Evolutionary conservation across 345 rosid species (phyloP).

Genomic region (Sisymbrium altissimum): DNA sequence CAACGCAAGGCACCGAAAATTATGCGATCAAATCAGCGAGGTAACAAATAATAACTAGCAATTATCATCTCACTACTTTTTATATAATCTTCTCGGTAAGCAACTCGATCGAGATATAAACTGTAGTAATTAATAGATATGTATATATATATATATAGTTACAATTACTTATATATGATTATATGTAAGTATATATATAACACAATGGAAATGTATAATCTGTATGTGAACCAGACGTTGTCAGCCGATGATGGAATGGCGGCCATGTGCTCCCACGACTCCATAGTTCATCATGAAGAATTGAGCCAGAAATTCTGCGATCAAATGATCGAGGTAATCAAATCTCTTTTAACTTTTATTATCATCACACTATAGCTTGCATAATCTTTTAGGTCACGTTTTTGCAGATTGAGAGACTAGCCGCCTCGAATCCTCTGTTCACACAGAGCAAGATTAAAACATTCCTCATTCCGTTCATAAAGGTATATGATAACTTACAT

Average conservation of each 20-base stretch:
- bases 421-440: conserved; percentile 21
- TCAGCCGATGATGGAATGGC: conserved; percentile 16
- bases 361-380: not conserved
- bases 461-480: conserved; percentile 12
- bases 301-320: not conserved
- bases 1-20: not conserved
- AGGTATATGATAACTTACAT: conserved; percentile 1
- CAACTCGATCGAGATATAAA: not conserved
- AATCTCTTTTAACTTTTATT: not conserved
- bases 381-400: not conserved
- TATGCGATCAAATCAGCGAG: not conserved
- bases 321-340: conserved; percentile 22
- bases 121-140: not conserved
- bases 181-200: not conserved
- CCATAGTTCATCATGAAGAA: not conserved
- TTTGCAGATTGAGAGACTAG: conserved; percentile 18
- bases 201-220: not conserved
- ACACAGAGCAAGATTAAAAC: conserved; percentile 21
- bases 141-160: no score
- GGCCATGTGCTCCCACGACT: conserved; percentile 3
- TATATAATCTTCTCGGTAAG: not conserved
- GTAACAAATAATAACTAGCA: not conserved
- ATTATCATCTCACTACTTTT: not conserved
- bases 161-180: not conserved
- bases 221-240: conserved; percentile 19